Evolutionary conservation across 2,329 filamentous ascomycete species (phyloP).

Genomic region (Colletotrichum phormii): DNA sequence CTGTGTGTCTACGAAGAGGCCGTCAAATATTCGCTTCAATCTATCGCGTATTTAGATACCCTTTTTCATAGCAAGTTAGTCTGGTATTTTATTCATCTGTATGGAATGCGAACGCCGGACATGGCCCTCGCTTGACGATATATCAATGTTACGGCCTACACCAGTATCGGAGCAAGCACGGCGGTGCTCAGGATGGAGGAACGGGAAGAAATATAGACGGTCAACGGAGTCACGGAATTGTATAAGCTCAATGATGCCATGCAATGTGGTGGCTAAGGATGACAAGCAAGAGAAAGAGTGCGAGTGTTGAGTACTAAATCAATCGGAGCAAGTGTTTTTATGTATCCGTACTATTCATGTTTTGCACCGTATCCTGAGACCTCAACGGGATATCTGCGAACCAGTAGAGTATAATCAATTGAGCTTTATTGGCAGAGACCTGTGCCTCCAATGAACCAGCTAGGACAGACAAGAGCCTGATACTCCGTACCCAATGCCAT

Average conservation of each 20-base stretch:
- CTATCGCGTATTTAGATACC: conserved; percentile 30
- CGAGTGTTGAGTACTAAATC: background rate
- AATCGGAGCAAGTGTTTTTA: background rate
- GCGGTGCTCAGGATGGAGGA: background rate
- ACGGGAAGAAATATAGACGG: background rate
- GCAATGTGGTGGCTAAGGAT: background rate
- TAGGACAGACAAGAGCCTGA: conserved; percentile 2
- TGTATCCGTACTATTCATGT: background rate
- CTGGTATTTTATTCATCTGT: background rate
- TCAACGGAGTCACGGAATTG: background rate
- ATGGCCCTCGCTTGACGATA: background rate
- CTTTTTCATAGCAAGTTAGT: conserved; percentile 2
- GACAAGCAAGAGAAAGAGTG: background rate
- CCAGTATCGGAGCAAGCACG: background rate
- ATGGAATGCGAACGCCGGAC: background rate
- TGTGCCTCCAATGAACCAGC: background rate
- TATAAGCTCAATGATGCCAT: background rate
- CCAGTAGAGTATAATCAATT: background rate
- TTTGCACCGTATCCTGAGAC: background rate
- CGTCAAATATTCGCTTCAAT: conserved; percentile 1
- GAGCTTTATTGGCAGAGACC: background rate
- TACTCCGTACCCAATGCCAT: background rate
- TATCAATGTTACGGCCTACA: conserved; percentile 15
- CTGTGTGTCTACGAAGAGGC: background rate
- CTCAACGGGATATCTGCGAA: background rate